These are phyloP conservation scores for Candida nonsorbophila DNA, from an alignment of 805 yeast species.

Conservation along the genomic window DNA sequence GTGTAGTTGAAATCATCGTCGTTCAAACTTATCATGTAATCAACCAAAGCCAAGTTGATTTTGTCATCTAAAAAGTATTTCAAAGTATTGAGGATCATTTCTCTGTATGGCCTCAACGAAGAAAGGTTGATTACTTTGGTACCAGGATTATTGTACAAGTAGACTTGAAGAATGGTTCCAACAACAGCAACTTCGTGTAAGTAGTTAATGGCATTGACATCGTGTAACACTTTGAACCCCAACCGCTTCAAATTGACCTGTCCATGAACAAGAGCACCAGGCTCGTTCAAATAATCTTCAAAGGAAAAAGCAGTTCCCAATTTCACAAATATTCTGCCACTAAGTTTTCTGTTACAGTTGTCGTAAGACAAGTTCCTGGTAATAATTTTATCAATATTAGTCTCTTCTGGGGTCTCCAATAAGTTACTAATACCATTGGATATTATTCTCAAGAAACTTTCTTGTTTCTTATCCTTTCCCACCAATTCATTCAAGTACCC, in stretches of 20 bases:
- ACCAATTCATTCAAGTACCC: constrained; percentile 52
- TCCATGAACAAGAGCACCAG: not conserved
- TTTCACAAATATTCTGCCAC: constrained; percentile 32
- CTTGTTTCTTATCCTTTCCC: constrained; percentile 54
- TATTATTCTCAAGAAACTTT: constrained; percentile 37
- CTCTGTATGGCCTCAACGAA: constrained; percentile 25
- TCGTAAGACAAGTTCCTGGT: constrained; percentile 5
- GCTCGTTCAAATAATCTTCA: constrained; percentile 5
- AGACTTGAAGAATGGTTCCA: constrained; percentile 35
- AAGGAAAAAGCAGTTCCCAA: constrained; percentile 28
- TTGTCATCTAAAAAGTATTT: constrained; percentile 14
- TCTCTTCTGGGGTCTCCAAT: constrained; percentile 8
- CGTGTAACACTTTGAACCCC: constrained; percentile 50
- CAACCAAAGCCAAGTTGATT: constrained; percentile 18
- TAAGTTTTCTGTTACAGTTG: constrained; percentile 12
- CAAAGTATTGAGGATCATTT: constrained; percentile 16
- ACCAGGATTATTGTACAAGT: constrained; percentile 15
- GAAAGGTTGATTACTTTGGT: constrained; percentile 10
- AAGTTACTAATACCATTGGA: constrained; percentile 29
- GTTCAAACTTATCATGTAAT: constrained; percentile 10
- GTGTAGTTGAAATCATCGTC: constrained; percentile 15
- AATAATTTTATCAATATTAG: constrained; percentile 6
- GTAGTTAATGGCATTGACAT: constrained; percentile 44
- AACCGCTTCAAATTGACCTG: constrained; percentile 35
- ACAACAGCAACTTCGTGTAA: constrained; percentile 52